These are phyloP conservation scores for Diplosphaera chodatii DNA, from an alignment of 139 green algal species.

Conservation along the genomic window DNA sequence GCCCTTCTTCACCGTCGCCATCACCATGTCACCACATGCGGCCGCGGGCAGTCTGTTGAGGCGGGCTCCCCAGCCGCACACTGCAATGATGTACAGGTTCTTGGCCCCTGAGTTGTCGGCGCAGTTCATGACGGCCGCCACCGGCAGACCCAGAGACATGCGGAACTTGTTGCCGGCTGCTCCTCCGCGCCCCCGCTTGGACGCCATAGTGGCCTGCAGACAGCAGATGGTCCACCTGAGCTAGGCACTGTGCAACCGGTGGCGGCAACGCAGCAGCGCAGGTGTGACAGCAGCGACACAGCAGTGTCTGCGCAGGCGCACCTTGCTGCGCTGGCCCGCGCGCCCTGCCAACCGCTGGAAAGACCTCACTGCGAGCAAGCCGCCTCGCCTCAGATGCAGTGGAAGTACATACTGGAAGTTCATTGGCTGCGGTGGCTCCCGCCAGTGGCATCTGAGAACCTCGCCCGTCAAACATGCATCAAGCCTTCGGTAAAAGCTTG, in stretches of 20 bases:
- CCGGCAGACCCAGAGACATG: constrained; percentile 93
- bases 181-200: constrained; percentile 52
- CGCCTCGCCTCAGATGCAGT: not conserved
- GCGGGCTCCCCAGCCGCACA: constrained; percentile 84
- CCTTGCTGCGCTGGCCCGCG: not conserved
- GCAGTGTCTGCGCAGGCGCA: too few relatives aligned
- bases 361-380: not conserved
- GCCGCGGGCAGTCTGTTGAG: constrained; percentile 94
- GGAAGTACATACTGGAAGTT: too few relatives aligned
- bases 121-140: constrained; percentile 97
- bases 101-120: constrained; percentile 98
- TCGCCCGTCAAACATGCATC: too few relatives aligned
- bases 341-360: not conserved
- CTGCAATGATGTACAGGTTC: constrained; percentile 99
- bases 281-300: too few relatives aligned
- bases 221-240: too few relatives aligned
- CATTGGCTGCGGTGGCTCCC: too few relatives aligned
- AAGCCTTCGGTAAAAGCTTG: too few relatives aligned
- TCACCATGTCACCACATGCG: constrained; percentile 93
- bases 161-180: constrained; percentile 96
- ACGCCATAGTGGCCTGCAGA: constrained; percentile 33
- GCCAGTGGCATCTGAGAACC: too few relatives aligned
- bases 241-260: too few relatives aligned
- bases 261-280: too few relatives aligned
- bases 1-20: constrained; percentile 99